Percentiles rank a stretch among this genome's conserved stretches.
These are phyloP conservation scores for Magnolia sinica DNA, from an alignment of 164 flowering plant genomes.

Conservation along the genomic window DNA sequence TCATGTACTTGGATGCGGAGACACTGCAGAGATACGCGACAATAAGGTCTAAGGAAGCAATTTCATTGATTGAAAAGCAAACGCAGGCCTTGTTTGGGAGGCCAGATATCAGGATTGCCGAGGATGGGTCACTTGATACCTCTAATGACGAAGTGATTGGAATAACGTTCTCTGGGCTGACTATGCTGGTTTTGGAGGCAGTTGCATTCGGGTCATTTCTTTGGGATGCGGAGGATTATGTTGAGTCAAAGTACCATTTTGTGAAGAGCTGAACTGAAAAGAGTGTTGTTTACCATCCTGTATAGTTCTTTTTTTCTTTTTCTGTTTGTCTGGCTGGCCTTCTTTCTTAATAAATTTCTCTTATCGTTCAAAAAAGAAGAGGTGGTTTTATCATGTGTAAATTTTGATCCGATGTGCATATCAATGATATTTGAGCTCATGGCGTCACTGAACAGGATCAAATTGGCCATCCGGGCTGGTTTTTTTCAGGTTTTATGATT, in stretches of 20 bases:
- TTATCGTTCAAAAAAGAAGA: too few species aligned
- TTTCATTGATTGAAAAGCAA: constrained; percentile 83
- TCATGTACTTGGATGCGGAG: constrained; percentile 85
- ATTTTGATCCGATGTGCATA: too few species aligned
- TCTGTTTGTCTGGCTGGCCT: background rate
- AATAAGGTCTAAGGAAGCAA: constrained; percentile 78
- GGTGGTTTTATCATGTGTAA: background rate
- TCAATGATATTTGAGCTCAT: too few species aligned
- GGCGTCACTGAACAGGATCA: too few species aligned
- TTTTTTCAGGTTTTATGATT: too few species aligned
- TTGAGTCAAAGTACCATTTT: constrained; percentile 70
- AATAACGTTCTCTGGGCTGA: constrained; percentile 64
- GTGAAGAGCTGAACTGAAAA: constrained; percentile 33
- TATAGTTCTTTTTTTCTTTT: background rate
- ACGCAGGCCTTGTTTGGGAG: constrained; percentile 91
- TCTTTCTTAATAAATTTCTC: background rate
- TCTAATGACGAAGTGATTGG: constrained; percentile 62
- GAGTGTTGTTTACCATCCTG: background rate
- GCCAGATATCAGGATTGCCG: constrained; percentile 64
- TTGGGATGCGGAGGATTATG: constrained; percentile 80
- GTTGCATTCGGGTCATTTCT: constrained; percentile 88
- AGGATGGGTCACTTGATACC: constrained; percentile 66
- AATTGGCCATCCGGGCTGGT: too few species aligned
- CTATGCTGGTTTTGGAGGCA: constrained; percentile 82
- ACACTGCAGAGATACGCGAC: constrained; percentile 86